Conservation (phyloP, 1,284 basidiomycete genomes). For the Cryptococcus sp. region DNA sequence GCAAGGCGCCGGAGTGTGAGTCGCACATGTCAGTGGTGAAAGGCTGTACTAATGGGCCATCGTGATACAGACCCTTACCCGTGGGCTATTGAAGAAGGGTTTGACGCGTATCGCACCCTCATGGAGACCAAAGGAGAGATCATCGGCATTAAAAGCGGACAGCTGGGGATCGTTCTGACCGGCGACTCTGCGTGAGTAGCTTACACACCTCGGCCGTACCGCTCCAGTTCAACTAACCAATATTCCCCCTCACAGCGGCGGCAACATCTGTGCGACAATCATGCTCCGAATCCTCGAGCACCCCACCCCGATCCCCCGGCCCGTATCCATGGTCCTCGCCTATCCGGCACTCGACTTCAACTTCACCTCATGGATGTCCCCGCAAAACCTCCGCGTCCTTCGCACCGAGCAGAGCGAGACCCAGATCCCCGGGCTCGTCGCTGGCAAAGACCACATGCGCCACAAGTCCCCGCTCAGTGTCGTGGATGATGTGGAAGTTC, state of each 20-base stretch:
- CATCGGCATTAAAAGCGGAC: conserved; percentile 70
- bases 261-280: conserved; percentile 74
- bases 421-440: conserved; percentile 59
- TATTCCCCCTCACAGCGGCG: conserved; percentile 59
- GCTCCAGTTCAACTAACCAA: neutral
- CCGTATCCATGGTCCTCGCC: conserved; percentile 76
- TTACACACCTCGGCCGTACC: neutral
- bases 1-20: conserved; percentile 92
- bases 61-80: conserved; percentile 78
- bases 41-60: too few species aligned
- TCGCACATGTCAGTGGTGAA: conserved; percentile 8
- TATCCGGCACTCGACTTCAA: conserved; percentile 82
- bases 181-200: conserved; percentile 86
- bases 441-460: conserved; percentile 82
- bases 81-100: conserved; percentile 90
- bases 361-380: conserved; percentile 96
- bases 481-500: conserved; percentile 61
- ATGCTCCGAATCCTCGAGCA: conserved; percentile 79
- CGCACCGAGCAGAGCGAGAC: conserved; percentile 72
- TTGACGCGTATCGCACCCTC: conserved; percentile 80
- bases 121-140: conserved; percentile 73
- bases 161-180: conserved; percentile 69
- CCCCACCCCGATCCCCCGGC: conserved; percentile 54
- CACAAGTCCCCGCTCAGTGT: conserved; percentile 83
- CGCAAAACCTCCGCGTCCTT: conserved; percentile 75